Percentiles rank a stretch among this genome's conserved stretches.
Conservation (phyloP, 805 yeast species). For the Candida ponderosae region DNA sequence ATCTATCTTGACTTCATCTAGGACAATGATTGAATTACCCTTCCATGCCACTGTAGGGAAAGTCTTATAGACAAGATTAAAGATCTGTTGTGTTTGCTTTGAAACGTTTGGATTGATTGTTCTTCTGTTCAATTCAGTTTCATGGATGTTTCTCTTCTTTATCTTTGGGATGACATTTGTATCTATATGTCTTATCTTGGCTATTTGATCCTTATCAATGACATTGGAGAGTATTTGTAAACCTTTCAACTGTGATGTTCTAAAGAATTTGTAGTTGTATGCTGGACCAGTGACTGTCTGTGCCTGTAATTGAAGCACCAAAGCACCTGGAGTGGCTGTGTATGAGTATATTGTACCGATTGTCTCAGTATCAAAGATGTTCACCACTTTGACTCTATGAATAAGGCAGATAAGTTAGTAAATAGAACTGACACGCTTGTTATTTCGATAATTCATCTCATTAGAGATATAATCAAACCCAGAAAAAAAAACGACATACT, state of each 20-base stretch:
- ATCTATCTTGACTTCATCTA: constrained; percentile 37
- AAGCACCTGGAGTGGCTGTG: constrained; percentile 33
- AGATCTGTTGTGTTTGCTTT: constrained; percentile 35
- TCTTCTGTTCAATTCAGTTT: constrained; percentile 15
- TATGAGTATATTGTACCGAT: constrained; percentile 62
- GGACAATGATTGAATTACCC: constrained; percentile 33
- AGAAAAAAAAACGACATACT: constrained; percentile 4
- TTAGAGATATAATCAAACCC: constrained; percentile 4
- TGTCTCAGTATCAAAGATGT: constrained; percentile 46
- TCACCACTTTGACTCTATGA: constrained; percentile 48
- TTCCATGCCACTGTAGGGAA: constrained; percentile 37
- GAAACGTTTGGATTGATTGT: constrained; percentile 28
- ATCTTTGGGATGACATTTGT: constrained; percentile 8
- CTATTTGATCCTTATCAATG: constrained; percentile 14
- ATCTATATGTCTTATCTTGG: constrained; percentile 9
- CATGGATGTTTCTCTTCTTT: constrained; percentile 11
- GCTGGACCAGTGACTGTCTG: constrained; percentile 5
- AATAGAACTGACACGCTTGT: too few relatives aligned
- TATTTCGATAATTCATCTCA: constrained; percentile 10
- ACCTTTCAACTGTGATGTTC: constrained; percentile 48
- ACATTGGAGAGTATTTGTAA: constrained; percentile 38
- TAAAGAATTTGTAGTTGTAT: constrained; percentile 40
- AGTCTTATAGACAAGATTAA: constrained; percentile 36
- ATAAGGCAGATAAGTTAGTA: constrained; percentile 1
- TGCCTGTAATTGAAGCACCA: constrained; percentile 19